phyloP scores from a whole-genome alignment of 2,329 filamentous ascomycete genomes.

The Pseudogymnoascus sp. region DNA sequence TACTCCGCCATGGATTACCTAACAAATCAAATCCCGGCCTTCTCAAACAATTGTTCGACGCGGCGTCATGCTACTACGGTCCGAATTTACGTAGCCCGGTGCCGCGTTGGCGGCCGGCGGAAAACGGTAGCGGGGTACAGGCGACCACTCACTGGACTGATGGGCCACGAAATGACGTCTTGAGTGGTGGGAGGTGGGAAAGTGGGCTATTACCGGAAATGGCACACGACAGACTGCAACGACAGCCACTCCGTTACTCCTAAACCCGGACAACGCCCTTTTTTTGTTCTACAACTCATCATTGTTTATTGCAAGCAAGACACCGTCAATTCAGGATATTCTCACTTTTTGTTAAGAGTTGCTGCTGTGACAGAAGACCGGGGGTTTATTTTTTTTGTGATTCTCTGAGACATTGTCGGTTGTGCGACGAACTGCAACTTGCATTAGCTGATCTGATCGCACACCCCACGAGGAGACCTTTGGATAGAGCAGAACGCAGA shows the following conservation, averaged over 20 bases:
- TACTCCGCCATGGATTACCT: not conserved
- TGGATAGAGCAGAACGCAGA: not conserved
- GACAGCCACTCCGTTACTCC: not conserved
- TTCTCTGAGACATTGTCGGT: not conserved
- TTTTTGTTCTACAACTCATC: not conserved
- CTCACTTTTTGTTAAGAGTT: not conserved
- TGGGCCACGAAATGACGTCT: not conserved
- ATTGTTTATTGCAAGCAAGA: not conserved
- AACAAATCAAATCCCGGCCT: not conserved
- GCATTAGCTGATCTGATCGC: not conserved
- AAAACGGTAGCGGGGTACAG: not conserved
- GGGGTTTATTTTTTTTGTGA: not conserved
- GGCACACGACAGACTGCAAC: not conserved
- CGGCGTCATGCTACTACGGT: not conserved
- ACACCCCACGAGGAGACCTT: not conserved
- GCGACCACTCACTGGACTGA: not conserved
- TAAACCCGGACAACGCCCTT: not conserved
- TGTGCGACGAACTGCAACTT: not conserved
- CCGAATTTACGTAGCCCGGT: not conserved
- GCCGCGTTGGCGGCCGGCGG: not conserved
- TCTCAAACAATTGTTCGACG: not conserved
- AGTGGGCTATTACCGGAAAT: conserved; percentile 5
- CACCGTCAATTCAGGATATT: not conserved
- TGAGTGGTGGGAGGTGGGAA: conserved; percentile 4
- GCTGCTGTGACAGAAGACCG: not conserved